Evolutionary conservation across 345 rosid species (phyloP), one percentile per base, ranked within the genome.

Genomic region (Dipteronia sinensis): DNA sequence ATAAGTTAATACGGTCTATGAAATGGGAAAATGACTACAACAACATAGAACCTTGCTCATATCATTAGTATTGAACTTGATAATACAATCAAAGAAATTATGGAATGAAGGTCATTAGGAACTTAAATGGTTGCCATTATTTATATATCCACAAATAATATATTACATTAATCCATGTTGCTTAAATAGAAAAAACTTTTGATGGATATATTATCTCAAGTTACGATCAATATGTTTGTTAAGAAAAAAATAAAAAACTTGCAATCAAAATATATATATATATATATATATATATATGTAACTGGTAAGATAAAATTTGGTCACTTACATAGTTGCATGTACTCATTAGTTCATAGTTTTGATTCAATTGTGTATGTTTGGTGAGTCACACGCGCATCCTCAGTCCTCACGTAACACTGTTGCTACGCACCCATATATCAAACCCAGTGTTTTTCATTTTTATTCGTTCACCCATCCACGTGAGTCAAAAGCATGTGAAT

Each of bases 281-380:
- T n/a, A n/a, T n/a, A n/a, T n/a, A n/a, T n/a, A n/a, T n/a, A n/a
- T n/a, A n/a, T n/a, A n/a, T 17, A 64, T 29, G 10, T 46, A 47
- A 25, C 44, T 34, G 19, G 47, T 13, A 31, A 22, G 38, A 12
- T 22, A 56, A 40, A 59, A 55, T 40, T 59, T 19, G 8, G 53
- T 76, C 8, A 22, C 5, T 40, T 47, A 1, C 29, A 27, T 27
- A 1, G 29, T 27, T 27, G 71, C 58, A 69, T 23, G 31, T 20
- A 58, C 34, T 67, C 38, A 7, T 51, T 72, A 47, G 65, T 44
- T 20, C 55, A 6, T 13, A 27, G 11, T 56, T 11, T 46, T 34
- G 51, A 59, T 38, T 31, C 42, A 40, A 3, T 67, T 15, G 42
- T 6, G 7, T 69, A n/a, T 66, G 78, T 68, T 76, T 65, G 65